These are phyloP conservation scores for Celoporthe dispersa DNA, from an alignment of 2,329 filamentous ascomycete genomes.

Conservation along the genomic window DNA sequence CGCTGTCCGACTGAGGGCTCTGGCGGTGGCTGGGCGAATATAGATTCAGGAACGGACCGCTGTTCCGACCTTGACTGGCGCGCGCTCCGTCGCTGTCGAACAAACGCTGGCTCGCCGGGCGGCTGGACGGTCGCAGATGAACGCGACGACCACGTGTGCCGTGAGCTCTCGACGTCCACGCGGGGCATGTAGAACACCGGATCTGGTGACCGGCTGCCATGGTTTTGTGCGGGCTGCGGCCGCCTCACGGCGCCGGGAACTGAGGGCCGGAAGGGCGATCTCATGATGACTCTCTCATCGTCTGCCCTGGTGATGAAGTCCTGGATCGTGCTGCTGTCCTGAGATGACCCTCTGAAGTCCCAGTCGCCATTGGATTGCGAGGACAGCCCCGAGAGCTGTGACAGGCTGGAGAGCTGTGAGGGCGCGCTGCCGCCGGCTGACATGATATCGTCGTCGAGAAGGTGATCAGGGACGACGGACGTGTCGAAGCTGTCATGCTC, in stretches of 20 bases:
- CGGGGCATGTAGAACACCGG: slow-evolving; percentile 59
- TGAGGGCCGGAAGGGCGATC: slow-evolving; percentile 60
- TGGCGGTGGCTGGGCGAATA: slow-evolving; percentile 28
- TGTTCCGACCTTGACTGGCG: slow-evolving; percentile 26
- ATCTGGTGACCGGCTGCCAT: slow-evolving; percentile 48
- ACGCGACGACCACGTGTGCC: slow-evolving; percentile 39
- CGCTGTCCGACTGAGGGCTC: slow-evolving; percentile 37
- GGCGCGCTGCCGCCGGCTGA: slow-evolving; percentile 46
- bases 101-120: slow-evolving; percentile 33
- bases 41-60: neutral
- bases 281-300: slow-evolving; percentile 59
- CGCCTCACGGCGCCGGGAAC: slow-evolving; percentile 45
- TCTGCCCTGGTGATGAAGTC: slow-evolving; percentile 58
- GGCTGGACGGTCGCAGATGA: slow-evolving; percentile 42
- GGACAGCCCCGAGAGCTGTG: slow-evolving; percentile 37
- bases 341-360: slow-evolving; percentile 54
- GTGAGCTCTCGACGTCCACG: slow-evolving; percentile 47
- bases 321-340: slow-evolving; percentile 56
- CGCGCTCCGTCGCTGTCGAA: slow-evolving; percentile 34
- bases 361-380: slow-evolving; percentile 40
- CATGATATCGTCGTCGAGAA: slow-evolving; percentile 45
- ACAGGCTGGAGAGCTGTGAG: slow-evolving; percentile 48
- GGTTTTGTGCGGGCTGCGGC: slow-evolving; percentile 33
- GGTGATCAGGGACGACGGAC: slow-evolving; percentile 52
- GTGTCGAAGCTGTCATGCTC: slow-evolving; percentile 66